A percentile compares a stretch with the other conserved stretches of the same genome.
phyloP scores from a whole-genome alignment of 768 basidiomycete genomes.

The Trametes coccinea region DNA sequence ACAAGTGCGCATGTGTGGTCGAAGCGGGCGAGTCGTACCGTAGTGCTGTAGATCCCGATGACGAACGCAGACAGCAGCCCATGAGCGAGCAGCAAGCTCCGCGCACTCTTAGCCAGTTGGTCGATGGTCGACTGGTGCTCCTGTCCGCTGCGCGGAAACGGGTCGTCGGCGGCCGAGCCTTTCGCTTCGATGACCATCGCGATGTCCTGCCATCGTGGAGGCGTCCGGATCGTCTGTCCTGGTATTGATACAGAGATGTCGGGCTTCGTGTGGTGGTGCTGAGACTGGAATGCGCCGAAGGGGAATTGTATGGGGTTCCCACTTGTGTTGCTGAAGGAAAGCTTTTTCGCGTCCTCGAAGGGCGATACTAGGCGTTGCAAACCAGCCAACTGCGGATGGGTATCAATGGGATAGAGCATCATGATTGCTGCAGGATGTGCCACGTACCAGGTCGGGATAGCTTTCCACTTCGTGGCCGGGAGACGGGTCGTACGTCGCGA shows the following conservation, averaged over 20 bases:
- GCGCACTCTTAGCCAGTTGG: slow-evolving; percentile 17
- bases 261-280: slow-evolving; percentile 5
- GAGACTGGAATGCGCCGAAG: background rate
- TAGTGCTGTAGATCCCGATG: slow-evolving; percentile 15
- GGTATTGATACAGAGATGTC: slow-evolving; percentile 7
- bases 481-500: no score
- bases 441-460: no score
- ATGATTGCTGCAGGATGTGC: no score
- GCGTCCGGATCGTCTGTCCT: background rate
- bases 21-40: slow-evolving; percentile 14
- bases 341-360: no score
- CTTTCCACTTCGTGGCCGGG: no score
- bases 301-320: background rate
- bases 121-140: background rate
- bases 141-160: background rate
- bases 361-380: no score
- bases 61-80: slow-evolving; percentile 10
- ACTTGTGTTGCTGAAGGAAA: no score
- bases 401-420: no score
- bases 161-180: background rate
- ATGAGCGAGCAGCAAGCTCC: slow-evolving; percentile 13
- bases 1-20: slow-evolving; percentile 19
- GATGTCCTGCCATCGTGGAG: slow-evolving; percentile 4
- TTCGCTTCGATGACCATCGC: slow-evolving; percentile 12
- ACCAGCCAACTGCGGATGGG: no score